These are phyloP conservation scores for Aplosporella prunicola DNA, from an alignment of 2,329 filamentous ascomycete genomes.

Conservation along the genomic window DNA sequence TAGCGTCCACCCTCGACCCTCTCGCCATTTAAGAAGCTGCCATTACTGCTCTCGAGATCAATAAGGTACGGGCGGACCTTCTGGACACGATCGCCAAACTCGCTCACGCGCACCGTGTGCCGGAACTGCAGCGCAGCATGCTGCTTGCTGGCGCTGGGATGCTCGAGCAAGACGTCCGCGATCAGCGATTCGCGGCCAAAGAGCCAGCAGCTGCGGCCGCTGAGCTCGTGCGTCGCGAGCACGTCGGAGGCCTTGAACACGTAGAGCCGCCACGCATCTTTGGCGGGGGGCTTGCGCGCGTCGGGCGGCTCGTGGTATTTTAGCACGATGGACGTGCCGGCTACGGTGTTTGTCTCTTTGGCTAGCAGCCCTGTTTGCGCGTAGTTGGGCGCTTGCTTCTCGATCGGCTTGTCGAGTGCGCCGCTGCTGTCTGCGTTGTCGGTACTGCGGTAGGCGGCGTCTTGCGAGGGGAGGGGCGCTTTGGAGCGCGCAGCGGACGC, in stretches of 20 bases:
- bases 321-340: slow-evolving; percentile 65
- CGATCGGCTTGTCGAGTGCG: slow-evolving; percentile 25
- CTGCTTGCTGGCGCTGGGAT: slow-evolving; percentile 90
- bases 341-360: slow-evolving; percentile 76
- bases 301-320: slow-evolving; percentile 96
- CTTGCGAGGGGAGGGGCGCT: slow-evolving; percentile 38
- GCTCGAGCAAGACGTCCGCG: slow-evolving; percentile 74
- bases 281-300: slow-evolving; percentile 73
- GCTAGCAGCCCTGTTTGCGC: slow-evolving; percentile 71
- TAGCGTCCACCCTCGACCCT: slow-evolving; percentile 66
- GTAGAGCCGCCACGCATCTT: slow-evolving; percentile 79
- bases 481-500: slow-evolving; percentile 33
- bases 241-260: slow-evolving; percentile 80
- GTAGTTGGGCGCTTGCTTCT: slow-evolving; percentile 86
- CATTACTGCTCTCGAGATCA: slow-evolving; percentile 88
- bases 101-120: slow-evolving; percentile 70
- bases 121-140: slow-evolving; percentile 94
- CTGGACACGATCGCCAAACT: slow-evolving; percentile 75
- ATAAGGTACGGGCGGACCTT: slow-evolving; percentile 71
- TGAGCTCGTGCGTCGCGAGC: slow-evolving; percentile 71
- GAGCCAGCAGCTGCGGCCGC: slow-evolving; percentile 73
- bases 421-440: slow-evolving; percentile 13
- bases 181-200: slow-evolving; percentile 72
- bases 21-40: slow-evolving; percentile 72
- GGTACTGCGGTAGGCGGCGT: slow-evolving; percentile 33